A percentile compares a stretch with the other conserved stretches of the same genome.
Evolutionary conservation across 2,329 filamentous ascomycete species (phyloP).

Genomic region (Aspergillus candidus): DNA sequence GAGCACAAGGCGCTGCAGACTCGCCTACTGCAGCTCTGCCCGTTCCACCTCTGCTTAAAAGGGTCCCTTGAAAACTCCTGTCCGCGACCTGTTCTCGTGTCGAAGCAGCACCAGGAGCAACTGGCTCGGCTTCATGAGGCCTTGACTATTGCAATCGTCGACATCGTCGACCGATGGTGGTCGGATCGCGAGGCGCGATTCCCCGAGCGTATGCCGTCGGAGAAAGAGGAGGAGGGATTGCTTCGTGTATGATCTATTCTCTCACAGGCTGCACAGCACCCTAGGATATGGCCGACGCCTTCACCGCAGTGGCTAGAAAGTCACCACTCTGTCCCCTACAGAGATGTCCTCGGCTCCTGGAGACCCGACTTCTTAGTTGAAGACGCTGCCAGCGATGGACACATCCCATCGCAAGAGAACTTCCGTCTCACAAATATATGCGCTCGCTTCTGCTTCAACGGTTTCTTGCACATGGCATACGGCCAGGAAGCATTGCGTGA

Average conservation of each 20-base stretch:
- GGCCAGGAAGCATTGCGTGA: slow-evolving; percentile 8
- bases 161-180: slow-evolving; percentile 27
- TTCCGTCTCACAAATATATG: slow-evolving; percentile 23
- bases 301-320: slow-evolving; percentile 1
- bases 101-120: neutral
- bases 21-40: neutral
- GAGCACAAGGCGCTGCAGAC: slow-evolving; percentile 1
- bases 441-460: slow-evolving; percentile 21
- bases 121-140: slow-evolving; percentile 14
- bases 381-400: neutral
- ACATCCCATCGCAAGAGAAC: neutral
- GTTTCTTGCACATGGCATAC: slow-evolving; percentile 6
- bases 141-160: slow-evolving; percentile 17
- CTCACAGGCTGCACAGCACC: neutral
- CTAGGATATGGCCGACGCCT: neutral
- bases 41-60: neutral
- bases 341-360: slow-evolving; percentile 17
- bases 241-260: slow-evolving; percentile 11
- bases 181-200: slow-evolving; percentile 18
- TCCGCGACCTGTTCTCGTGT: slow-evolving; percentile 3
- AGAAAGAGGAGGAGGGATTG: slow-evolving; percentile 20
- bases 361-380: slow-evolving; percentile 24
- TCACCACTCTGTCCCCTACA: neutral
- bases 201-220: slow-evolving; percentile 24
- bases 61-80: neutral